Conservation (phyloP, 345 rosid genomes). For the Sonneratia alba region DNA sequence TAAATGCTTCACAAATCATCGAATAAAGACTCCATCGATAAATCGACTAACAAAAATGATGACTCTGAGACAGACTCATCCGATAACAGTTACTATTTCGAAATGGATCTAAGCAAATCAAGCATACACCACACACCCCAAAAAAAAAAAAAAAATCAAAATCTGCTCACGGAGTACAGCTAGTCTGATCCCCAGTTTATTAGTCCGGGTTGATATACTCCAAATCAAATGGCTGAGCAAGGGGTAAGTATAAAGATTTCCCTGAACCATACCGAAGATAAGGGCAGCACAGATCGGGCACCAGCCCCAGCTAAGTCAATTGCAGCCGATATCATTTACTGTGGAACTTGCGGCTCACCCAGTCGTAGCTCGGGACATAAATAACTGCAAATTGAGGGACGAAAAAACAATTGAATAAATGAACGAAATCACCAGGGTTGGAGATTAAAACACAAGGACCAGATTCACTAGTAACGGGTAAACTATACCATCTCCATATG, state of each 20-base stretch:
- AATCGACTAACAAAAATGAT: too few species aligned
- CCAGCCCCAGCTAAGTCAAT: neutral
- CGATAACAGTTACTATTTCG: neutral
- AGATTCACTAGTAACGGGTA: neutral
- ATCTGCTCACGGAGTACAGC: neutral
- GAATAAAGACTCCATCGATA: too few species aligned
- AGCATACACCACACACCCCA: neutral
- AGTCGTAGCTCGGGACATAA: conserved; percentile 60
- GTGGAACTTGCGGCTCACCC: conserved; percentile 49
- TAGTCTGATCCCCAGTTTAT: neutral
- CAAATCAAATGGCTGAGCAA: conserved; percentile 1
- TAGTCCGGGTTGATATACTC: neutral
- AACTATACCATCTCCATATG: conserved; percentile 76
- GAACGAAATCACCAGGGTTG: neutral
- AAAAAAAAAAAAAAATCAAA: too few species aligned
- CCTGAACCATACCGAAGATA: neutral
- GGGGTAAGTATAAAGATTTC: neutral
- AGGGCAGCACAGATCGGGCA: neutral
- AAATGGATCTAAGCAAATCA: neutral
- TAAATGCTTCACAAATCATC: too few species aligned
- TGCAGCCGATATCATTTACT: conserved; percentile 13
- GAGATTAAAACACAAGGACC: neutral
- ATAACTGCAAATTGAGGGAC: conserved; percentile 25
- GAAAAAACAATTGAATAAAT: neutral
- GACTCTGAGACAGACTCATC: neutral